Evolutionary conservation across 176 grass and related monocot species (phyloP).

Genomic region (Canna indica): DNA sequence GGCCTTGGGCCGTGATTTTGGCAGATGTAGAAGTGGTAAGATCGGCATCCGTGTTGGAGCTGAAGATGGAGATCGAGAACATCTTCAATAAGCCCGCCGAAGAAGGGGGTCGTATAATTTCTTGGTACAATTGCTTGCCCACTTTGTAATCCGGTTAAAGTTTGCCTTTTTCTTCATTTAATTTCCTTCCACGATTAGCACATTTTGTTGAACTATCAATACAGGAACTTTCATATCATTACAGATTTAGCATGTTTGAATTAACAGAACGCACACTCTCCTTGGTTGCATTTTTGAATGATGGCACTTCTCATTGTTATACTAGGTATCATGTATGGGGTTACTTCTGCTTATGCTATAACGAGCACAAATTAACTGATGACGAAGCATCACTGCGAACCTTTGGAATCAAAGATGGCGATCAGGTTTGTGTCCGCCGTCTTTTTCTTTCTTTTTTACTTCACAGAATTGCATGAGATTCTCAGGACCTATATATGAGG

Average conservation of each 20-base stretch:
- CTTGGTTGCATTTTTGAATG: neutral
- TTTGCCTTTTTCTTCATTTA: neutral
- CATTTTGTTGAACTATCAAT: neutral
- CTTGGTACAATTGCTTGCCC: constrained; percentile 38
- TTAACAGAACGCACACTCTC: neutral
- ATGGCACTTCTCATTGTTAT: constrained; percentile 8
- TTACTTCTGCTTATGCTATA: constrained; percentile 85
- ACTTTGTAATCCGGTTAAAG: neutral
- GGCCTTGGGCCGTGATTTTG: neutral
- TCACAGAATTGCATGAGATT: neutral
- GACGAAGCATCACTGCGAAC: constrained; percentile 50
- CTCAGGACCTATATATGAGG: too few relatives aligned
- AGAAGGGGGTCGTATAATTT: constrained; percentile 36
- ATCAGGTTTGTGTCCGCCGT: constrained; percentile 35
- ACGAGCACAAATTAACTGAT: constrained; percentile 59
- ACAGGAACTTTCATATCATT: neutral
- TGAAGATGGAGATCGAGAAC: constrained; percentile 65
- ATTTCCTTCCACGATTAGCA: neutral
- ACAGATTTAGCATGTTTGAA: neutral
- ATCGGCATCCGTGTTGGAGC: constrained; percentile 40
- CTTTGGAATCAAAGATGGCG: constrained; percentile 75
- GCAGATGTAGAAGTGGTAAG: constrained; percentile 51
- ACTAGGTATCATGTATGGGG: constrained; percentile 80
- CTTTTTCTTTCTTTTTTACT: neutral
- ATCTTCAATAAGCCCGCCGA: constrained; percentile 30